These are phyloP conservation scores for Usnea hakonensis DNA, from an alignment of 495 filamentous ascomycete species.

Conservation along the genomic window DNA sequence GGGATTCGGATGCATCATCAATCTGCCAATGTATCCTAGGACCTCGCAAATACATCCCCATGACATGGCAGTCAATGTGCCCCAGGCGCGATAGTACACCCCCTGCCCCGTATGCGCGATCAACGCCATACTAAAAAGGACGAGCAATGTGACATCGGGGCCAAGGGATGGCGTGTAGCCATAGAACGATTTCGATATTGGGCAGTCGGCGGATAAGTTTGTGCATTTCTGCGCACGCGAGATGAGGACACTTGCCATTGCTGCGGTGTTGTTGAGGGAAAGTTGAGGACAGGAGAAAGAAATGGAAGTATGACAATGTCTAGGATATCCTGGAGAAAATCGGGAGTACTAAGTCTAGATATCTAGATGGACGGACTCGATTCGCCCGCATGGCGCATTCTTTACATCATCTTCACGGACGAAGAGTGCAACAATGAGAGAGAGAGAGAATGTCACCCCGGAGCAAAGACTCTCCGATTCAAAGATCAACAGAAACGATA, in stretches of 20 bases:
- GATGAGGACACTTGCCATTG: too few species aligned
- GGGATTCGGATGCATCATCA: conserved; percentile 51
- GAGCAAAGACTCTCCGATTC: not conserved
- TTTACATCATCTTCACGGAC: not conserved
- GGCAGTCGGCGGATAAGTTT: conserved; percentile 33
- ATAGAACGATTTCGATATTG: conserved; percentile 32
- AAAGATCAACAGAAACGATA: not conserved
- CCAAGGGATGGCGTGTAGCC: conserved; percentile 59
- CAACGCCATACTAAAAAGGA: conserved; percentile 45
- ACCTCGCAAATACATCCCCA: conserved; percentile 41
- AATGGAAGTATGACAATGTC: not conserved
- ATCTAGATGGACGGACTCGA: not conserved
- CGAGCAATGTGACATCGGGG: conserved; percentile 52
- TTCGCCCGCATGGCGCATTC: not conserved
- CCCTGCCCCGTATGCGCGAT: conserved; percentile 40
- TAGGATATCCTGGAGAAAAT: not conserved
- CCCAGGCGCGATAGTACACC: conserved; percentile 52
- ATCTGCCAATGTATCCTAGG: conserved; percentile 53
- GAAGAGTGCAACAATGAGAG: not conserved
- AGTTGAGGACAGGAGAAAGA: not conserved
- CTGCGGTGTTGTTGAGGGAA: not conserved
- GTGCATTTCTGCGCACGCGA: conserved; percentile 32
- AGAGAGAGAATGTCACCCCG: not conserved
- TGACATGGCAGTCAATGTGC: conserved; percentile 45
- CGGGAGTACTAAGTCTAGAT: not conserved